These are phyloP conservation scores for Ceratonia siliqua DNA, from an alignment of 306 rosid genomes.

Conservation along the genomic window DNA sequence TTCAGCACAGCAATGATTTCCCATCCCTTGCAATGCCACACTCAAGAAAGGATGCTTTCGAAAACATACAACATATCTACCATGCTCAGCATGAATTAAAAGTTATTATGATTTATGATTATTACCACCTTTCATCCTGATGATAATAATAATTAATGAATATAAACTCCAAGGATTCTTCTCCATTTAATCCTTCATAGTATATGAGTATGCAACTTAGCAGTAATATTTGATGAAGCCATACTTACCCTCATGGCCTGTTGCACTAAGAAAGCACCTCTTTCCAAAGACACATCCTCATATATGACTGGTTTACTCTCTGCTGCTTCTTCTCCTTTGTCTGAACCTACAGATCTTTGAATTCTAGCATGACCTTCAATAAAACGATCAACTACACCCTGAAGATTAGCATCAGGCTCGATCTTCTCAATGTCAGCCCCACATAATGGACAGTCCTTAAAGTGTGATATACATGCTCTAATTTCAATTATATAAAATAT, in stretches of 20 bases:
- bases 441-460: conserved; percentile 87
- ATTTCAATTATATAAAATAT: conserved; percentile 20
- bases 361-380: conserved; percentile 98
- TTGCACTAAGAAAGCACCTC: conserved; percentile 95
- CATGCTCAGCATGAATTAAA: conserved; percentile 24
- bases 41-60: conserved; percentile 9
- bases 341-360: conserved; percentile 65
- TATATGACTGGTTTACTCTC: conserved; percentile 68
- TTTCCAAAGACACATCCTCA: conserved; percentile 94
- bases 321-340: conserved; percentile 50
- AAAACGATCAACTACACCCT: conserved; percentile 80
- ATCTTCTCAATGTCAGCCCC: conserved; percentile 89
- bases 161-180: neutral
- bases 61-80: conserved; percentile 14
- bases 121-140: neutral
- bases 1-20: conserved; percentile 15
- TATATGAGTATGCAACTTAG: neutral
- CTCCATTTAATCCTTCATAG: conserved; percentile 31
- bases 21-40: neutral
- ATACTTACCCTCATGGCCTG: conserved; percentile 96
- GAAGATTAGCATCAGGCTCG: conserved; percentile 74
- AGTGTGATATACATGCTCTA: conserved; percentile 81
- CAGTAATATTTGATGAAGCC: conserved; percentile 1
- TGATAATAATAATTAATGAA: neutral
- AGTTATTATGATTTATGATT: conserved; percentile 6